Evolutionary conservation across 345 rosid species (phyloP).

Genomic region (Murraya paniculata): DNA sequence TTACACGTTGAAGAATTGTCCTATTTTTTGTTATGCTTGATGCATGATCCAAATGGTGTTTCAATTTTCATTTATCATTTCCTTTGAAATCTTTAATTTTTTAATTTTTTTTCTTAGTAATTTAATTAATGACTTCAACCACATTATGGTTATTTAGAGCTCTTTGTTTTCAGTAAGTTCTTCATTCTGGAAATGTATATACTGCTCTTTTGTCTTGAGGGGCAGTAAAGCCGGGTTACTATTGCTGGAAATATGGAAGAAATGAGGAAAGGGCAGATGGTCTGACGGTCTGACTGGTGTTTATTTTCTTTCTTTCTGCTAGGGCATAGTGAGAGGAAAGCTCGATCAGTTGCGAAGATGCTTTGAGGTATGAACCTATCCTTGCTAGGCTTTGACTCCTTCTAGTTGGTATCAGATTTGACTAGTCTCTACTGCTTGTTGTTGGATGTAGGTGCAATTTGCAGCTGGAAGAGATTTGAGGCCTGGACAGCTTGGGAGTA

Average conservation of each 20-base stretch:
- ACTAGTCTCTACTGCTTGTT: conserved; percentile 1
- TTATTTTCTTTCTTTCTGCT: conserved; percentile 10
- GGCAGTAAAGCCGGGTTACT: neutral
- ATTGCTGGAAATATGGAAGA: neutral
- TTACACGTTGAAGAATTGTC: neutral
- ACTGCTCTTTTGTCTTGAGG: neutral
- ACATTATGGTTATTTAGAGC: neutral
- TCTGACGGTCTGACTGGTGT: neutral
- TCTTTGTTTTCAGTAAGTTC: neutral
- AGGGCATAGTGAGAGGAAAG: conserved; percentile 98
- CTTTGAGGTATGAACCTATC: conserved; percentile 63
- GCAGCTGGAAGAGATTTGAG: conserved; percentile 97
- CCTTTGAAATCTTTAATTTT: neutral
- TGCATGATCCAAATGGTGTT: neutral
- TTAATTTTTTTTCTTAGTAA: neutral
- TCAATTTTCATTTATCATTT: neutral
- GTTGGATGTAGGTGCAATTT: conserved; percentile 68
- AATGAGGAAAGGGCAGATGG: neutral
- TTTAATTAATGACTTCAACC: neutral
- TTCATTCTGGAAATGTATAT: neutral
- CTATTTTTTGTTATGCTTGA: neutral
- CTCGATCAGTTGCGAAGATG: conserved; percentile 91
- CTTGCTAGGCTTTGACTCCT: neutral
- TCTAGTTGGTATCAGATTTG: neutral
- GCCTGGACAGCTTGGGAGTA: conserved; percentile 82